phyloP scores from a whole-genome alignment of 2,329 filamentous ascomycete genomes.

The Fusarium odoratissimum region DNA sequence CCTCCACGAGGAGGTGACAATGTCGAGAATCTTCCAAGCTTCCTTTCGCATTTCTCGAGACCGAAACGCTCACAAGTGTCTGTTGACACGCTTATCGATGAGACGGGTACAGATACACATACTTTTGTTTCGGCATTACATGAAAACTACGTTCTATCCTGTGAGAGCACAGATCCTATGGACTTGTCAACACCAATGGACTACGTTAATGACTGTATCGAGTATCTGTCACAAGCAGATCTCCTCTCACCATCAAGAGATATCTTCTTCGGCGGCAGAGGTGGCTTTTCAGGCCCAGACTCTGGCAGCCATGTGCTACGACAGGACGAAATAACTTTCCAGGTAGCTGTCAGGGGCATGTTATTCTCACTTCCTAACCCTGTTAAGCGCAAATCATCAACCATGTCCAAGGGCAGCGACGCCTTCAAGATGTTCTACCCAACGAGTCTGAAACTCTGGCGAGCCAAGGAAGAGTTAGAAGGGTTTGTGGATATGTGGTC shows the following conservation, averaged over 20 bases:
- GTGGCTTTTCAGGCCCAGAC: slow-evolving; percentile 65
- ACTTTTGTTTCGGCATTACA: slow-evolving; percentile 92
- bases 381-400: slow-evolving; percentile 75
- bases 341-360: slow-evolving; percentile 87
- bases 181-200: slow-evolving; percentile 75
- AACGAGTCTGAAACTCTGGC: slow-evolving; percentile 84
- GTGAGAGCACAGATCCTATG: slow-evolving; percentile 65
- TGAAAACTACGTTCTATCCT: slow-evolving; percentile 93
- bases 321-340: slow-evolving; percentile 94
- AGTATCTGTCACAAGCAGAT: slow-evolving; percentile 88
- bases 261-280: slow-evolving; percentile 72
- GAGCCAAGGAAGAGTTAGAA: slow-evolving; percentile 83
- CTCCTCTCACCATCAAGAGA: slow-evolving; percentile 81
- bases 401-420: slow-evolving; percentile 63
- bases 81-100: slow-evolving; percentile 85
- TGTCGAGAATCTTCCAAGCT: slow-evolving; percentile 68
- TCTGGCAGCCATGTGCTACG: slow-evolving; percentile 79
- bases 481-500: slow-evolving; percentile 78
- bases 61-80: slow-evolving; percentile 73
- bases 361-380: slow-evolving; percentile 87
- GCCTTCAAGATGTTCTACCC: slow-evolving; percentile 94
- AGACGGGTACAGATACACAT: slow-evolving; percentile 90
- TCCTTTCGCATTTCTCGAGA: slow-evolving; percentile 67
- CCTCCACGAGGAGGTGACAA: slow-evolving; percentile 54
- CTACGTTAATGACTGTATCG: slow-evolving; percentile 85